phyloP scores from a whole-genome alignment of 371 early-diverging fungal genomes.

The Smittium mucronatum region DNA sequence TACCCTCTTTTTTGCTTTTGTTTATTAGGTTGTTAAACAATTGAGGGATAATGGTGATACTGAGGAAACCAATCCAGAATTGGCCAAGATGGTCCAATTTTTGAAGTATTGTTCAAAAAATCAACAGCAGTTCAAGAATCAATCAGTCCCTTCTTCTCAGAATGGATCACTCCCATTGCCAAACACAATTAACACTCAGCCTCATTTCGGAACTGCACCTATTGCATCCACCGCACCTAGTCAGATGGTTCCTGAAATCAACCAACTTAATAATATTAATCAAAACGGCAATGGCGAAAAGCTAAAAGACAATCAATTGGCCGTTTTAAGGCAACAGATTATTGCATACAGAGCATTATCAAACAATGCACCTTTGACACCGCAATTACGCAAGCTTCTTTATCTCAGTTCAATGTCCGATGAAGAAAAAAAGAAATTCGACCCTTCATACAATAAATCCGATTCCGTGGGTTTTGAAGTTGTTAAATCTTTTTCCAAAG shows the following conservation, averaged over 20 bases:
- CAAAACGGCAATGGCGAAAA: background rate
- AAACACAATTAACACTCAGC: constrained; percentile 14
- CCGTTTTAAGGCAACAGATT: constrained; percentile 61
- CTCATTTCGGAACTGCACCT: background rate
- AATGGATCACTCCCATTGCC: constrained; percentile 30
- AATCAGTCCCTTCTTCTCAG: background rate
- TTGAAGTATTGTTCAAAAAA: constrained; percentile 37
- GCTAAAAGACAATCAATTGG: constrained; percentile 15
- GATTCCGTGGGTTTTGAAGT: constrained; percentile 19
- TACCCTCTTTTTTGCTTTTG: background rate
- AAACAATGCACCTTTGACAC: constrained; percentile 64
- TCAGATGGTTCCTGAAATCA: background rate
- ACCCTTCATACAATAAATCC: constrained; percentile 28
- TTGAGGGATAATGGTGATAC: constrained; percentile 48
- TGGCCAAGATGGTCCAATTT: constrained; percentile 48
- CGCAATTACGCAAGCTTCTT: constrained; percentile 53
- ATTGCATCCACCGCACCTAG: background rate
- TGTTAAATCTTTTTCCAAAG: constrained; percentile 19
- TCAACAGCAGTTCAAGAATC: constrained; percentile 20
- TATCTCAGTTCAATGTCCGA: constrained; percentile 27
- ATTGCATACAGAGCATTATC: constrained; percentile 65
- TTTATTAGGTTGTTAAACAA: constrained; percentile 25
- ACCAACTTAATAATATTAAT: too few relatives aligned
- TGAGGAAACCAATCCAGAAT: constrained; percentile 54
- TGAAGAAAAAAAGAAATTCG: constrained; percentile 29